Base-by-base conservation (phyloP, 805 yeast genomes). In the Metschnikowia lunata region DNA sequence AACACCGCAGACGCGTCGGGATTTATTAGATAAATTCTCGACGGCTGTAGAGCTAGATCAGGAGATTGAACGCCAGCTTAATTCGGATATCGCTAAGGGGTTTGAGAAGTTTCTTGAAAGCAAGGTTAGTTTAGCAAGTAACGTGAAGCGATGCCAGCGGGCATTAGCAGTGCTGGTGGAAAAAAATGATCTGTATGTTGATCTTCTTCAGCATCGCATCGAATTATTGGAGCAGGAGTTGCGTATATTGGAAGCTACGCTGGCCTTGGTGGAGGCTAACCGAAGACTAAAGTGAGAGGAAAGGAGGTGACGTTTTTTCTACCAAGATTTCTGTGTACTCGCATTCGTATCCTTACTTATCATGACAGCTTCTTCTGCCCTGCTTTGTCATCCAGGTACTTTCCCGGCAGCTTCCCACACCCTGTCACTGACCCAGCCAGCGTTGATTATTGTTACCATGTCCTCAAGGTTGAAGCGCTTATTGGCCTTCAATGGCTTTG, bases 371-470 rank as follows among this genome's bases (percentile, higher is more conserved):
- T 18, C 23, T 18, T 18, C 8, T 26, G 15, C 23, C 23, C 23
- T 18, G 23, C 5, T 18, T 18, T 18, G 23, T 27, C 30, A 31
- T 11, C 42, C 40, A 6, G 33, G 45, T 7, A 75, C 75, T 29
- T 55, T 58, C 6, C 73, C 72, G 4, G 76, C 76, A 31, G 73
- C 65, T 46, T 78, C 83, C 91, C 93, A 90, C 52, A 80, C 78
- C 40, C 83, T 88, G 18, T 80, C 80, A 47, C 80, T 82, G 12
- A 76, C 74, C 98, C 98, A 90, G 14, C 97, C 97, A 4, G 85
- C 78, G 55, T 87, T 81, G 34, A 90, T 75, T 23, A 90, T 77
- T 51, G 76, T 75, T 40, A 88, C 60, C 34, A 85, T 79, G 60
- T 88, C 96, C 46, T 70, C 72, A 55, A 91, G 74, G 61, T 86